phyloP scores from a whole-genome alignment of 441 rosid species.

The Flueggea neowawraea region DNA sequence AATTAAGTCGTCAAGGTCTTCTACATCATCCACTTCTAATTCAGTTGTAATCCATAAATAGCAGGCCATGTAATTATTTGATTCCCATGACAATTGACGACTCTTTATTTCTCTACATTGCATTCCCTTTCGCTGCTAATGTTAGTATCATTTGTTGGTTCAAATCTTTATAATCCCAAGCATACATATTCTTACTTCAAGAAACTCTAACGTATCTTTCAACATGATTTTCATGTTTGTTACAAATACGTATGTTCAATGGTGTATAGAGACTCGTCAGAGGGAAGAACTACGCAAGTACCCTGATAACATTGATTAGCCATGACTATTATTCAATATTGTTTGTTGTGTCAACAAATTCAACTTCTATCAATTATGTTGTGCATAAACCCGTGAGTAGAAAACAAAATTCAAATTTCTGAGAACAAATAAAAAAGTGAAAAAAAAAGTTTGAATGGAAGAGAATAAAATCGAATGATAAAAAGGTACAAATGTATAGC shows the following conservation, averaged over 20 bases:
- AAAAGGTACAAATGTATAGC: slow-evolving; percentile 56
- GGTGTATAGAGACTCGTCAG: slow-evolving; percentile 37
- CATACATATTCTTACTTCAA: neutral
- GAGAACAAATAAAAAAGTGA: too few relatives aligned
- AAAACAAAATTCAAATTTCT: too few relatives aligned
- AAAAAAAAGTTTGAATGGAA: neutral
- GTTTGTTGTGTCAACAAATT: slow-evolving; percentile 34
- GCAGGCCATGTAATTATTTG: slow-evolving; percentile 56
- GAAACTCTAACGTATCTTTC: neutral
- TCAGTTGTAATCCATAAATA: slow-evolving; percentile 60
- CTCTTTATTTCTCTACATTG: slow-evolving; percentile 36
- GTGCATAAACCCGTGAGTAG: slow-evolving; percentile 41
- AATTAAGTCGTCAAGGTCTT: slow-evolving; percentile 55
- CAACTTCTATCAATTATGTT: slow-evolving; percentile 54
- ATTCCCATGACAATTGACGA: slow-evolving; percentile 29
- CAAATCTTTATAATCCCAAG: slow-evolving; percentile 66
- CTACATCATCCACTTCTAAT: slow-evolving; percentile 37
- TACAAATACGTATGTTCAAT: slow-evolving; percentile 63
- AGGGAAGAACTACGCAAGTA: slow-evolving; percentile 18
- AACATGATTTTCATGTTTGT: too few relatives aligned
- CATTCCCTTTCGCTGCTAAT: slow-evolving; percentile 57
- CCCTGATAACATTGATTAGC: slow-evolving; percentile 31
- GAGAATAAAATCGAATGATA: neutral
- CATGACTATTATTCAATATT: slow-evolving; percentile 46
- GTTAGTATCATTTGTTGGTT: slow-evolving; percentile 57